Percentiles rank a stretch among this genome's conserved stretches.
Evolutionary conservation across 495 filamentous ascomycete species (phyloP).

Genomic region (Penicillium canescens): DNA sequence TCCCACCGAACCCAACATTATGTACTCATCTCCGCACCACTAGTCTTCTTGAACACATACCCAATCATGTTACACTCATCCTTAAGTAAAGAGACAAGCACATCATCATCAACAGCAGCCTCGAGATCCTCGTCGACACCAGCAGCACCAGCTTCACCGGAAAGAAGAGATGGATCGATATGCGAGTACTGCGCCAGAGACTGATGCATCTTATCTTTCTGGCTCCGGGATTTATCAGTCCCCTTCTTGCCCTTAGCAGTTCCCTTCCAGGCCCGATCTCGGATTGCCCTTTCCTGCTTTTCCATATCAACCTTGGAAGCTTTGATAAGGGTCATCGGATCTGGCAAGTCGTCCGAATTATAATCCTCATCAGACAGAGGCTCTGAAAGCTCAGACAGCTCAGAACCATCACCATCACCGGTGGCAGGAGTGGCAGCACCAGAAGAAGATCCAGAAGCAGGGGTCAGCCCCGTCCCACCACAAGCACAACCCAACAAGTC

Average conservation of each 20-base stretch:
- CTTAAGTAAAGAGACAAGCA: conserved; percentile 58
- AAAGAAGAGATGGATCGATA: conserved; percentile 54
- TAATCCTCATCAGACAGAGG: conserved; percentile 32
- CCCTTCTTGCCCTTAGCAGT: conserved; percentile 5
- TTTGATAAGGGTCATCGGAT: conserved; percentile 47
- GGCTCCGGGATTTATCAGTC: conserved; percentile 14
- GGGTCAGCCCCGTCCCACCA: conserved; percentile 51
- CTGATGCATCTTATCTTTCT: conserved; percentile 52
- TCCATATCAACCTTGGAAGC: conserved; percentile 64
- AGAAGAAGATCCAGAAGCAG: conserved; percentile 4
- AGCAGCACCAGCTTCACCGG: conserved; percentile 7
- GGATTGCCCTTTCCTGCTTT: conserved; percentile 55
- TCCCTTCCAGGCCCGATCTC: conserved; percentile 21
- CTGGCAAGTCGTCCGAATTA: conserved; percentile 39
- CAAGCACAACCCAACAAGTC: conserved; percentile 69
- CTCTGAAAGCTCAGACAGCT: conserved; percentile 23
- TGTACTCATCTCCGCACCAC: conserved; percentile 20
- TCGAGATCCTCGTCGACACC: conserved; percentile 29
- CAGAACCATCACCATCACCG: conserved; percentile 20
- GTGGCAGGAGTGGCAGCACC: conserved; percentile 13
- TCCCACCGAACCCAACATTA: conserved; percentile 1
- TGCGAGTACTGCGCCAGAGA: conserved; percentile 68
- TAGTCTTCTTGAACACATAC: conserved; percentile 69
- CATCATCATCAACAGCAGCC: conserved; percentile 56
- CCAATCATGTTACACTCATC: conserved; percentile 61